These are phyloP conservation scores for Cordyceps fumosorosea DNA, from an alignment of 2,329 filamentous ascomycete genomes.

Conservation along the genomic window DNA sequence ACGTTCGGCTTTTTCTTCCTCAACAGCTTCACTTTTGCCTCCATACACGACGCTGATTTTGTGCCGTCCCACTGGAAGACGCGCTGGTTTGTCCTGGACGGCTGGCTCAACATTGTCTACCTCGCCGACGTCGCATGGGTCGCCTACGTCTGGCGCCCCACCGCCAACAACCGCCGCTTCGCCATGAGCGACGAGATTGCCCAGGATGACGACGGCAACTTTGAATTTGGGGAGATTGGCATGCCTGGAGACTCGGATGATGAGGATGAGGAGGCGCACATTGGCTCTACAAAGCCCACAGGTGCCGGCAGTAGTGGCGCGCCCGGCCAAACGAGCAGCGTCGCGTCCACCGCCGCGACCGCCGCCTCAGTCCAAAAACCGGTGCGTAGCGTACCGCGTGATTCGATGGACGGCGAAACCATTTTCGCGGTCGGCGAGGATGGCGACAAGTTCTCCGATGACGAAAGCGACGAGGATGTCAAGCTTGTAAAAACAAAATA, in stretches of 20 bases:
- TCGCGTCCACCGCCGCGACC: background rate
- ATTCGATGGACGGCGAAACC: conserved; percentile 75
- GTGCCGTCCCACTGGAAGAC: conserved; percentile 97
- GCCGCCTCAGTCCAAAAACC: conserved; percentile 4
- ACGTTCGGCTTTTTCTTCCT: conserved; percentile 99
- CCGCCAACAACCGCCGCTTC: conserved; percentile 92
- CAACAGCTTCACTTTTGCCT: conserved; percentile 93
- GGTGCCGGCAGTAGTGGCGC: background rate
- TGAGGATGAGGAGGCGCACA: conserved; percentile 44
- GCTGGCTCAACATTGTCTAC: conserved; percentile 96
- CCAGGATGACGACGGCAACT: conserved; percentile 91
- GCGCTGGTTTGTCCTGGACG: conserved; percentile 93
- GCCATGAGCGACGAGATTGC: conserved; percentile 99
- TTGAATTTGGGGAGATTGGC: conserved; percentile 90
- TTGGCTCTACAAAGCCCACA: conserved; percentile 30
- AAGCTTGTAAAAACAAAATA: conserved; percentile 45
- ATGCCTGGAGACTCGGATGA: conserved; percentile 60
- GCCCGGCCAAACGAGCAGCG: conserved; percentile 3
- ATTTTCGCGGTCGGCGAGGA: conserved; percentile 92
- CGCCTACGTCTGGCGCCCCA: conserved; percentile 93
- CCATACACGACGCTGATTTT: conserved; percentile 76
- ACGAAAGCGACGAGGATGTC: conserved; percentile 51
- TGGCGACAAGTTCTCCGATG: conserved; percentile 74
- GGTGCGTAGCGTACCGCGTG: conserved; percentile 37
- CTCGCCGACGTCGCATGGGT: conserved; percentile 88